Percentiles rank a stretch among this genome's conserved stretches.
These are phyloP conservation scores for Mallotus nudiflorus DNA, from an alignment of 345 rosid genomes.

Conservation along the genomic window DNA sequence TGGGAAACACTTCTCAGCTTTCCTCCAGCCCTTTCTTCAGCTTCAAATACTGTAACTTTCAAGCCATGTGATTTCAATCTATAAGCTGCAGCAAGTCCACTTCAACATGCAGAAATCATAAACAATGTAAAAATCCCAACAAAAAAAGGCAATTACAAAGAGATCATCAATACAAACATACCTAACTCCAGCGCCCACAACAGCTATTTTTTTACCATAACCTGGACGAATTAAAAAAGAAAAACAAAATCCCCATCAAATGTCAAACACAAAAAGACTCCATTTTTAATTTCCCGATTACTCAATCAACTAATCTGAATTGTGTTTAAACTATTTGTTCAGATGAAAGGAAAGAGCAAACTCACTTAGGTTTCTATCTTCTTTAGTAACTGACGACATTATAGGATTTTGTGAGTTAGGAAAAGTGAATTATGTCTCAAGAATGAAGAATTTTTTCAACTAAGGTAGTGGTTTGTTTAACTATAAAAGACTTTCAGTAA, in stretches of 20 bases:
- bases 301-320: too few species aligned
- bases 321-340: too few species aligned
- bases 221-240: slow-evolving; percentile 26
- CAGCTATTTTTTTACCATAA: slow-evolving; percentile 65
- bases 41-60: slow-evolving; percentile 78
- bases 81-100: slow-evolving; percentile 95
- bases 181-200: slow-evolving; percentile 93
- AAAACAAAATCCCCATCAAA: neutral
- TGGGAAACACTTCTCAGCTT: slow-evolving; percentile 65
- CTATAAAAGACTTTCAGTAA: too few species aligned
- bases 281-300: too few species aligned
- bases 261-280: too few species aligned
- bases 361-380: neutral
- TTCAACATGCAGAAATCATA: slow-evolving; percentile 23
- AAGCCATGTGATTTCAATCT: slow-evolving; percentile 78
- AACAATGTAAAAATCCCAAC: neutral
- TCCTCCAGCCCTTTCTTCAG: slow-evolving; percentile 86
- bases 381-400: neutral
- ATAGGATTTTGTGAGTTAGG: too few species aligned
- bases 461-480: too few species aligned
- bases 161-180: slow-evolving; percentile 12
- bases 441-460: too few species aligned
- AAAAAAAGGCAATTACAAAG: neutral
- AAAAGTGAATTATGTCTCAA: too few species aligned
- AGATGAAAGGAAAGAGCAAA: neutral